A percentile compares a stretch with the other conserved stretches of the same genome.
phyloP scores from a whole-genome alignment of 768 basidiomycete genomes.

The Lactifluus subvellereus region DNA sequence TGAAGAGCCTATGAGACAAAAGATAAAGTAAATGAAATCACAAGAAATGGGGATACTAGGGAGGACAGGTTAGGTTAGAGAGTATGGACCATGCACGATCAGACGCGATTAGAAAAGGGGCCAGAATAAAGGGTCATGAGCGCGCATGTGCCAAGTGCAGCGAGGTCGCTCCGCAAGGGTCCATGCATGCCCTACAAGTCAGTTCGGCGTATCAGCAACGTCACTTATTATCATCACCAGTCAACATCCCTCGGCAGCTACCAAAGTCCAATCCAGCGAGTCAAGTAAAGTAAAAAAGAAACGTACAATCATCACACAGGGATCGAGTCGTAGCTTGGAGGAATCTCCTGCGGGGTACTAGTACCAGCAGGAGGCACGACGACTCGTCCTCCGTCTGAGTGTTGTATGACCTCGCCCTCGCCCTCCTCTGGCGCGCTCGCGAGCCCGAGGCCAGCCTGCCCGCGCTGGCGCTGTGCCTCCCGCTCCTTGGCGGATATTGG shows the following conservation, averaged over 20 bases:
- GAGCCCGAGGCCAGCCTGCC: constrained; percentile 23
- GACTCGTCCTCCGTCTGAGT: constrained; percentile 29
- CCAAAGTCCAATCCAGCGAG: not conserved
- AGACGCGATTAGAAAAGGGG: not conserved
- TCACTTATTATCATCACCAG: not conserved
- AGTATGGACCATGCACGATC: not conserved
- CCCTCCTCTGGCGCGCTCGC: constrained; percentile 24
- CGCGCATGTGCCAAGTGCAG: not conserved
- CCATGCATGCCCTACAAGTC: not conserved
- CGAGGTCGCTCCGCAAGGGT: not conserved
- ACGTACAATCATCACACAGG: constrained; percentile 6
- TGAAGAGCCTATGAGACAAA: not conserved
- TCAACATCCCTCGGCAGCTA: not conserved
- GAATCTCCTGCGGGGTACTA: constrained; percentile 26
- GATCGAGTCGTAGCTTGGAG: constrained; percentile 33
- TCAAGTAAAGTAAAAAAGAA: not conserved
- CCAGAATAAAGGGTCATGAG: not conserved
- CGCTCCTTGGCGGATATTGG: constrained; percentile 28
- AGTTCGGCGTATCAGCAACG: not conserved
- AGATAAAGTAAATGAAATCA: not conserved
- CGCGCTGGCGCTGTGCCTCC: constrained; percentile 27
- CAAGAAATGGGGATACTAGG: not conserved
- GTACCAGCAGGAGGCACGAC: constrained; percentile 7
- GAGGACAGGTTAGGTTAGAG: not conserved
- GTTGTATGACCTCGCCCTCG: constrained; percentile 27